phyloP scores from a whole-genome alignment of 1,284 basidiomycete genomes.

The Volvariella volvacea region DNA sequence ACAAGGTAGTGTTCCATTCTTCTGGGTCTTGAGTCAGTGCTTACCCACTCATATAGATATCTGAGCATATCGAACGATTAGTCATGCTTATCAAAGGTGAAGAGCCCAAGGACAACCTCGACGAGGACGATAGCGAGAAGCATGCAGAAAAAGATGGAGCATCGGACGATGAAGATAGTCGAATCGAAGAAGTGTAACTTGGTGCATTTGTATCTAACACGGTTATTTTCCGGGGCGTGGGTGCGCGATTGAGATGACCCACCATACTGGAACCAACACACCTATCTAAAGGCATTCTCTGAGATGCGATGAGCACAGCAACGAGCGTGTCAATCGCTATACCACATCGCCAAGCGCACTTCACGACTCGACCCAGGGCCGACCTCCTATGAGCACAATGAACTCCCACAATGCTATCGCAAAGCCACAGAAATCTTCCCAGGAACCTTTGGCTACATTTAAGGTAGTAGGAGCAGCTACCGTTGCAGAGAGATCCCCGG shows the following conservation, averaged over 20 bases:
- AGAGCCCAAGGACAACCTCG: conserved; percentile 20
- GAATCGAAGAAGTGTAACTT: conserved; percentile 19
- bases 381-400: too few species aligned
- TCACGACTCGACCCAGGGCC: too few species aligned
- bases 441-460: too few species aligned
- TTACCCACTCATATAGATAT: conserved; percentile 16
- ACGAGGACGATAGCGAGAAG: conserved; percentile 13
- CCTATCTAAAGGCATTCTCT: too few species aligned
- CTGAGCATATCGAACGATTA: conserved; percentile 25
- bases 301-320: background rate
- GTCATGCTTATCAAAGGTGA: conserved; percentile 25
- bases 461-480: too few species aligned
- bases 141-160: conserved; percentile 1
- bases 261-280: too few species aligned
- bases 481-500: too few species aligned
- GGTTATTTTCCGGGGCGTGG: background rate
- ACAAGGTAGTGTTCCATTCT: conserved; percentile 47
- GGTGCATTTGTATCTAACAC: background rate
- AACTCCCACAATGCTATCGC: too few species aligned
- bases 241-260: too few species aligned
- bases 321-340: too few species aligned
- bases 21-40: background rate
- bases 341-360: too few species aligned
- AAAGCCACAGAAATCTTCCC: too few species aligned
- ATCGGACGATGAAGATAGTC: conserved; percentile 15